These are phyloP conservation scores for Persicaria maculosa DNA, from an alignment of 148 eudicot genomes.

Conservation along the genomic window DNA sequence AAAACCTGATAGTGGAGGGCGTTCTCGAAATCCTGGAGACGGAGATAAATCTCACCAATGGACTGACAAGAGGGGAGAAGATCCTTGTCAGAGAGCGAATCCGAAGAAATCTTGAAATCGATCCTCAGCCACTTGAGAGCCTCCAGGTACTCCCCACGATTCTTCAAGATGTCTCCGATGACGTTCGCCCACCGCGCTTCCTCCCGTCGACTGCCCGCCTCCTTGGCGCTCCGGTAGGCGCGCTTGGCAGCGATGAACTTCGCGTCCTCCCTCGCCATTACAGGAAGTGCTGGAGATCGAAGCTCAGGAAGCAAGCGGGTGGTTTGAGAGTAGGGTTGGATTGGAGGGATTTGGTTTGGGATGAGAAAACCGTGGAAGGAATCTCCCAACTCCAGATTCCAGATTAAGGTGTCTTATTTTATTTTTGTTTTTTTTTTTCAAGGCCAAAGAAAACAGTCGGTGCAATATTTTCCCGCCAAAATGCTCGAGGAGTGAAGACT, in stretches of 20 bases:
- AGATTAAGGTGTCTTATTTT: too few relatives aligned
- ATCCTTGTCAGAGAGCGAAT: conserved; percentile 54
- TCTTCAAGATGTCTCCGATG: conserved; percentile 66
- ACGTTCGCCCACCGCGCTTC: conserved; percentile 98
- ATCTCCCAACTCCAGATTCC: background rate
- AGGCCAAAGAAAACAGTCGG: background rate
- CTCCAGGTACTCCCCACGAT: conserved; percentile 74
- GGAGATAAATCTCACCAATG: conserved; percentile 74
- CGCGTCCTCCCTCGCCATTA: conserved; percentile 38
- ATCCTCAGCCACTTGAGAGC: conserved; percentile 69
- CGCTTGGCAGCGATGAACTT: conserved; percentile 48
- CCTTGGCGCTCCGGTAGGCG: conserved; percentile 47
- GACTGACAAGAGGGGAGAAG: conserved; percentile 87
- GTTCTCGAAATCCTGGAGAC: conserved; percentile 40
- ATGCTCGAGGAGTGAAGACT: background rate
- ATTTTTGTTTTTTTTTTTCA: background rate
- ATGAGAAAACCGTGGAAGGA: background rate
- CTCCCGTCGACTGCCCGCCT: conserved; percentile 60
- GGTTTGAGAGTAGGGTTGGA: background rate
- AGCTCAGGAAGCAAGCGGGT: background rate
- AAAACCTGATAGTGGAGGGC: conserved; percentile 78
- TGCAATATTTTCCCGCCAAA: background rate
- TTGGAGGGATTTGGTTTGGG: background rate
- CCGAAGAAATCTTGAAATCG: conserved; percentile 59
- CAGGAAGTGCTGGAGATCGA: background rate